These are phyloP conservation scores for Elaeis oleifera DNA, from an alignment of 202 grass and related monocot genomes.

Conservation along the genomic window DNA sequence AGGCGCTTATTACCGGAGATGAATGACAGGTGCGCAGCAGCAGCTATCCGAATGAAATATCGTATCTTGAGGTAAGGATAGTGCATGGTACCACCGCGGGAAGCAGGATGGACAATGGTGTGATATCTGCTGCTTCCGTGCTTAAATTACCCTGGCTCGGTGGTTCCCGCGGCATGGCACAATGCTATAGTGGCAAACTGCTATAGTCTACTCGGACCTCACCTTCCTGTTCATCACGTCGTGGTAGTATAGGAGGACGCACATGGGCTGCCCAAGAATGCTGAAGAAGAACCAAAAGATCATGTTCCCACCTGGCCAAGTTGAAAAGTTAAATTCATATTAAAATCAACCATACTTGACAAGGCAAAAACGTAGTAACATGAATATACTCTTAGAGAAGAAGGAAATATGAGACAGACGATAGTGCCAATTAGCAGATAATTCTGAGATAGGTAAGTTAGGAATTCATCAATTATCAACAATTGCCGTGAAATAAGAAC, in stretches of 20 bases:
- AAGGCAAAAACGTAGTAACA: background rate
- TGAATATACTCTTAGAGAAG: background rate
- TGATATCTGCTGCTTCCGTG: no score
- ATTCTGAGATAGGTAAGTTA: background rate
- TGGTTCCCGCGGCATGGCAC: no score
- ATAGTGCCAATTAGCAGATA: no score
- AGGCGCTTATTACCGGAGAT: no score
- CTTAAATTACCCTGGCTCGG: no score
- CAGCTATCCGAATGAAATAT: no score
- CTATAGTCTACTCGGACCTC: constrained; percentile 2
- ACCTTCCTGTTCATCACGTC: constrained; percentile 93
- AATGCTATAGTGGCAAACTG: no score
- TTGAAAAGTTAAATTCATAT: constrained; percentile 14
- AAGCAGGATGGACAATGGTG: no score
- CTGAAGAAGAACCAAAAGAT: constrained; percentile 99
- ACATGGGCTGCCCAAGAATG: constrained; percentile 93
- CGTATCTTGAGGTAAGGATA: no score
- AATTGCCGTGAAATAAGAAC: background rate
- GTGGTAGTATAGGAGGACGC: constrained; percentile 93
- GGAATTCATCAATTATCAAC: background rate
- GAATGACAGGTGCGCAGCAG: no score
- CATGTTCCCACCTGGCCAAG: constrained; percentile 74
- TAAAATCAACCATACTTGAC: background rate
- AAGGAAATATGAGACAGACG: background rate
- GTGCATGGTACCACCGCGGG: no score